Base-by-base conservation (phyloP, 2,329 filamentous ascomycete species). In the Dactylellina drechsleri region DNA sequence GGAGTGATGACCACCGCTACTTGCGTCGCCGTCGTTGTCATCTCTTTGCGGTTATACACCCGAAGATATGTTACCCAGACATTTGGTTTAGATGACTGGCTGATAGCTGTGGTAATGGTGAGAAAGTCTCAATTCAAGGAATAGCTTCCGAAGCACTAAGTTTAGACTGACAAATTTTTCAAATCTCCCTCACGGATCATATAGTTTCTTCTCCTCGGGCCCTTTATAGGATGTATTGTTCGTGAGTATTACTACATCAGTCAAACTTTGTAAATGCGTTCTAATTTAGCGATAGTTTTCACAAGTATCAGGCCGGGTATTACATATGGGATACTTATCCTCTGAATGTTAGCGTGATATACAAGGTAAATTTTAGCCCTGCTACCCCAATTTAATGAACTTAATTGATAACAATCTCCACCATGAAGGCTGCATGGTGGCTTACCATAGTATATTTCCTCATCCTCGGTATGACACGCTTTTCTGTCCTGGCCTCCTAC, bases 11-110 rank as follows among this genome's bases (percentile, higher is more conserved):
- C 75, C 18, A 49, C 68, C 31, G 52, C 71, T 23, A 64, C 76
- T 36, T 13, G 41, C 5, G 36, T 78, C 16, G 62, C 59, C 15
- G 43, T 70, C 40, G 41, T 72, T 15, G 26, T 76, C 16, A 66
- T 78, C 20, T 49, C 57, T 31, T 52, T 78, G 52, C 58, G 78
- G 16, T 16, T 78, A 28, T 79, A 79, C 58, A 78, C 77, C 10
- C 66, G 76, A 7, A 60, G 71, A 23, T 77, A 52, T 58, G 66
- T 79, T 13, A 76, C 68, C 23, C 71, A 61, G 36, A 56, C 62
- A 4, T 71, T 79, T 74, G 78, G 77, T 12, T 40, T 78, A 40
- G 79, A 80, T 41, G 78, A 79, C 56, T 80, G 78, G 77, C 60
- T 79, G n/a, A 79, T 79, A 56, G 56, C 76, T 6, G 58, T 60